Evolutionary conservation across 371 early-diverging fungal genomes (phyloP).

Genomic region (Cokeromyces recurvatus): DNA sequence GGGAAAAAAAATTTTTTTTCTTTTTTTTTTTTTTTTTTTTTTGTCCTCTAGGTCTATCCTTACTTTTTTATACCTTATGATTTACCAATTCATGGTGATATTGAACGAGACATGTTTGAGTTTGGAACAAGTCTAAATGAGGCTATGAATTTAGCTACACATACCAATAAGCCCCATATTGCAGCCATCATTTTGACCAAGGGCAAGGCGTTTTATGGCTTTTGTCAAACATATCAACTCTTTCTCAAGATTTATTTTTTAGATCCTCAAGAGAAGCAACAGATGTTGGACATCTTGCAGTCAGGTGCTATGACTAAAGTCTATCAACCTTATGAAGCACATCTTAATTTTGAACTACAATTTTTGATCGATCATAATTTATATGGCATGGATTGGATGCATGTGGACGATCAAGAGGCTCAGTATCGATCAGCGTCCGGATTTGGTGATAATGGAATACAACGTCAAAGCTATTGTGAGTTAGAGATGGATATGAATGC

Average conservation of each 20-base stretch:
- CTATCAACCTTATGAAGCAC: constrained; percentile 76
- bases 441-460: constrained; percentile 1
- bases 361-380: constrained; percentile 91
- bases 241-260: constrained; percentile 77
- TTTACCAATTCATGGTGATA: constrained; percentile 12
- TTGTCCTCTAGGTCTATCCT: constrained; percentile 56
- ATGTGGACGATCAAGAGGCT: constrained; percentile 8
- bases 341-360: constrained; percentile 84
- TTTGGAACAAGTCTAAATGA: constrained; percentile 71
- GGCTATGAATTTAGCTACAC: constrained; percentile 55
- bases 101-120: constrained; percentile 49
- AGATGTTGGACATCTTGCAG: constrained; percentile 58
- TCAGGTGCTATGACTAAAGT: constrained; percentile 69
- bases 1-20: no score
- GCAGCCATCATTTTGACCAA: constrained; percentile 67
- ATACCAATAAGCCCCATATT: constrained; percentile 36
- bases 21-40: no score
- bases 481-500: constrained; percentile 71
- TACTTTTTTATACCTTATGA: constrained; percentile 72
- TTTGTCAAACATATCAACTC: constrained; percentile 56
- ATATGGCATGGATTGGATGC: constrained; percentile 85
- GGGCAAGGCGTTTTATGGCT: constrained; percentile 87
- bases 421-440: neutral
- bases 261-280: constrained; percentile 57
- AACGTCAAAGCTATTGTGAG: constrained; percentile 64